Base-by-base conservation (phyloP, 495 filamentous ascomycete species). In the Aspergillus coremiiformis region DNA sequence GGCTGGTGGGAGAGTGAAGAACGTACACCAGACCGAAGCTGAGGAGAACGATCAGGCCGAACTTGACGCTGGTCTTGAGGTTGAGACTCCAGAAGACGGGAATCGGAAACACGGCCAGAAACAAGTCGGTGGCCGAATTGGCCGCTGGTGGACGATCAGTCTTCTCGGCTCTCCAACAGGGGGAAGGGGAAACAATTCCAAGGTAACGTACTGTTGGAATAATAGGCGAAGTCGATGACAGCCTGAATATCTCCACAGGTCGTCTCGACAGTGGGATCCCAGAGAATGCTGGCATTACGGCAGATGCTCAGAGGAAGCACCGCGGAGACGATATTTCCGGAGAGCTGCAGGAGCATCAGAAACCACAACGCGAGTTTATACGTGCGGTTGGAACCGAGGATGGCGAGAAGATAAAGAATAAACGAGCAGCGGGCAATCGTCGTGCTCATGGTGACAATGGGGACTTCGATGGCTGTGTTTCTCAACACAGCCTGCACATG, bases 21-120 rank as follows among this genome's bases (percentile, higher is more conserved):
- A 57, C 69, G 51, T 59, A 71, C 66, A 75, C 48, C 7, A 73
- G 48, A 19, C 73, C 73, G 24, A 75, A 51, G 22, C 68, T 69
- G 49, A 76, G 63, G 1, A 76, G 59, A 8, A 57, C 46, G 32
- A 71, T 70, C 44, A 76, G 46, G 45, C 64, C 58, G 56, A 74
- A 47, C 35, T 74, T 74, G 47, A 70, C 68, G 9, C 65, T 55
- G 5, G 64, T 37, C 41, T 67, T 66, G 5, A 76, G 55, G 33
- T 68, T 74, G 10, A 74, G 65, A 33, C 68, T 73, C 69, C 72
- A 73, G 52, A 76, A 68, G 0, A 76, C 60, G n/a, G 68, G 12
- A 9, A 70, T 65, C 0, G 73, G 70, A 33, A 74, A 70, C 5
- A 69, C 52, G 15, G 72, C 72, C 4, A 73, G 59, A 51, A 73